Evolutionary conservation across 306 rosid genomes (phyloP), one percentile per base, ranked within the genome.

Genomic region (Acacia acuminata): DNA sequence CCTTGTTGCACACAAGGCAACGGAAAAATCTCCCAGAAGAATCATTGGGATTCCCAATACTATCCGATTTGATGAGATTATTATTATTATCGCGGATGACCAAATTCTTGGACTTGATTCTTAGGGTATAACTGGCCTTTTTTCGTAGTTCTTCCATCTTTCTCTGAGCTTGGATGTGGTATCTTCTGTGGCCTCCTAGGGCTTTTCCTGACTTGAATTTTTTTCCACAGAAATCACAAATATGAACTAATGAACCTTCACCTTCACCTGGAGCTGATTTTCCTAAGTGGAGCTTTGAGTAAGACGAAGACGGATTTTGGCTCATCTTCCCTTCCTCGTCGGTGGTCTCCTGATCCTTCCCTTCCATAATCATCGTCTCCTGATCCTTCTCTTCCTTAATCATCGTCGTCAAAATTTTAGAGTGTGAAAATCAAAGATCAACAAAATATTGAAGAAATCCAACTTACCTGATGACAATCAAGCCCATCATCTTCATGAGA

Each of bases 161-260:
- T 16, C 1, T 76, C 9, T 47, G 58, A 22, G 36, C 50, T 24
- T 83, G 82, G 65, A 79, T 19, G 45, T 86, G 84, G 5, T 10
- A 63, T n/a, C 82, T 76, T 56, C 83, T 83, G 73, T 86, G 86
- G 10, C 87, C 89, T 14, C 85, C 87, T 20, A 76, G 45, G 63
- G 85, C 87, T 64, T 76, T 86, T 15, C 87, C 86, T 4, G 66
- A 64, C 2, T 4, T 55, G 24, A 82, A 86, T 2, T 25, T 8
- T 71, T 56, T 84, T 17, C 73, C 72, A 27, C 89, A 87, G 8
- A 81, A n/a, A 30, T 81, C 56, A 30, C 89, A 86, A 20, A n/a
- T 42, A 0, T 71, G 65, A 1, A 56, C 1, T 3, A 11, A 4
- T 58, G 71, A 2, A 3, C 7, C 11, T 47, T 3, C 1, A 32